Conservation (phyloP, 1,284 basidiomycete genomes). For the Pascua sp. region DNA sequence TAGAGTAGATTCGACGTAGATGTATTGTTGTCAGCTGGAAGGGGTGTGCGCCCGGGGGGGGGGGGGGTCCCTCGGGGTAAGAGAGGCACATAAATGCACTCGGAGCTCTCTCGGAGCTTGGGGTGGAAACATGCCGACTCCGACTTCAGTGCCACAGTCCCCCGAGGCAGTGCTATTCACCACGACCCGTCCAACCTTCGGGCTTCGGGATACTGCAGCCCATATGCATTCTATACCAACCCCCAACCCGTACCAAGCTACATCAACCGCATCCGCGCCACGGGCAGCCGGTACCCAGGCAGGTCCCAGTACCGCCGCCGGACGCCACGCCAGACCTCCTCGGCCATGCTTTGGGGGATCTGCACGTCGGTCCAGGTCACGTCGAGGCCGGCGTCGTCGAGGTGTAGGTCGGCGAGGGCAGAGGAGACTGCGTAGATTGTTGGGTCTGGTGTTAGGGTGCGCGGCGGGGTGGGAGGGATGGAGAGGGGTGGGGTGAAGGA, state of each 20-base stretch:
- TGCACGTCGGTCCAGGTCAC: conserved; percentile 48
- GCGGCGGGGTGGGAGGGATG: too few species aligned
- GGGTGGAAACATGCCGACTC: too few species aligned
- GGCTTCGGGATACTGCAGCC: too few species aligned
- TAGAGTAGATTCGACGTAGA: background rate
- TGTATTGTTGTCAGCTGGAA: too few species aligned
- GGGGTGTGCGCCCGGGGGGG: too few species aligned
- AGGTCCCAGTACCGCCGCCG: conserved; percentile 49
- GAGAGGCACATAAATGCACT: too few species aligned
- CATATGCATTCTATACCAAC: background rate
- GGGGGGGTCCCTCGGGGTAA: too few species aligned
- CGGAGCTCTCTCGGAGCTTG: too few species aligned
- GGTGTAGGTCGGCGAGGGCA: conserved; percentile 76
- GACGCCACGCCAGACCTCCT: conserved; percentile 50
- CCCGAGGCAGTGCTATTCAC: too few species aligned
- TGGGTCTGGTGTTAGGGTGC: conserved; percentile 60
- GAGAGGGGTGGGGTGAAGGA: too few species aligned
- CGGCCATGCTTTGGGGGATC: conserved; percentile 43
- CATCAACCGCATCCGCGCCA: conserved; percentile 36
- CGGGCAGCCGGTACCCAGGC: conserved; percentile 46
- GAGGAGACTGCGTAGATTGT: conserved; percentile 91
- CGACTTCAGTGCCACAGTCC: too few species aligned
- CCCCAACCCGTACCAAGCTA: background rate
- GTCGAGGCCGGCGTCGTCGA: conserved; percentile 68
- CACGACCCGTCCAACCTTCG: too few species aligned